Conservation (phyloP, 75 land plant genomes). For the Pinus taeda region DNA sequence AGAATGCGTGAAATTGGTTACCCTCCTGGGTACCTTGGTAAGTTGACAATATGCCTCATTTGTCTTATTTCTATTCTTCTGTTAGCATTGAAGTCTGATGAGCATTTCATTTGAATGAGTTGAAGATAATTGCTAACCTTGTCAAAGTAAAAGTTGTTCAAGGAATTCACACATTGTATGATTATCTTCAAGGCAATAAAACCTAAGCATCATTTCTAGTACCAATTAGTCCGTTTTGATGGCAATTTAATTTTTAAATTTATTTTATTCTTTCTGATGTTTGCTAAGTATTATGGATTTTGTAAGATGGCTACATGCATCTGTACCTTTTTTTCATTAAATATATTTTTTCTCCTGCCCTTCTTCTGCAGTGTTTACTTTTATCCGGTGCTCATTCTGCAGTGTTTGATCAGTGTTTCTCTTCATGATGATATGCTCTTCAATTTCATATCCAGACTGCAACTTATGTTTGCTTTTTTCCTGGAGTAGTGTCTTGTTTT, state of each 20-base stretch:
- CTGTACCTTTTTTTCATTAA: not conserved
- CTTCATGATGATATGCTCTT: too few relatives aligned
- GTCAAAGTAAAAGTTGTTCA: not conserved
- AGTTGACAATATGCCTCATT: not conserved
- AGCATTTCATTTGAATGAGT: not conserved
- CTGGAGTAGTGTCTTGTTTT: too few relatives aligned
- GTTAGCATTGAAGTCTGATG: not conserved
- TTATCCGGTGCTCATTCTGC: too few relatives aligned
- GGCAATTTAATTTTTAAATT: too few relatives aligned
- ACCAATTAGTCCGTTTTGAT: not conserved
- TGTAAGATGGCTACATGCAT: not conserved
- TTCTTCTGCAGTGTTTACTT: too few relatives aligned
- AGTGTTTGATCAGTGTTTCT: too few relatives aligned
- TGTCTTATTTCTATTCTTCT: not conserved
- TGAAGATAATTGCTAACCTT: too few relatives aligned
- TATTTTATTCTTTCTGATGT: not conserved
- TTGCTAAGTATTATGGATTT: not conserved
- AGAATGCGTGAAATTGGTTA: slow-evolving; percentile 85
- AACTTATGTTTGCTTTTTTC: too few relatives aligned
- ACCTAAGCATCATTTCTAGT: not conserved
- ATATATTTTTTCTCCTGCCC: not conserved
- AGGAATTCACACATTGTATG: not conserved
- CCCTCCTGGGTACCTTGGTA: slow-evolving; percentile 93
- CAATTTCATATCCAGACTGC: too few relatives aligned
- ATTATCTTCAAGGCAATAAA: not conserved